Evolutionary conservation across 768 basidiomycete species (phyloP), one percentile per base, ranked within the genome.

Genomic region (Rhodotorula diobovata): DNA sequence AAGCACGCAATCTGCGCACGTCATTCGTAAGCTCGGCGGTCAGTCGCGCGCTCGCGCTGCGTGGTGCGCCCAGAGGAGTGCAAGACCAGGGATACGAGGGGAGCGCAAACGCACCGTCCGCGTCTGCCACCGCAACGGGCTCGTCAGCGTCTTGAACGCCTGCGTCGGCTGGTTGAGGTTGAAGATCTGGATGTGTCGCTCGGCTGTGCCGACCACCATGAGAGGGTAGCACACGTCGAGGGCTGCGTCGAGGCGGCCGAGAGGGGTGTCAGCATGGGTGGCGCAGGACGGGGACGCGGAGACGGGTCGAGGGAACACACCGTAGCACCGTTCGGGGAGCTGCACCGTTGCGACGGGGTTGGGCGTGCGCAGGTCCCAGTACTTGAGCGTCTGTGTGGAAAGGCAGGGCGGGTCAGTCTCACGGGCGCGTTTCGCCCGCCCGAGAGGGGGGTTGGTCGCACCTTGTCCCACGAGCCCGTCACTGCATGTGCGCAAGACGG

Each of bases 401-500:
- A 43, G 14, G 6, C 2, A 3, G 0, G 20, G 32, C 2, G 18
- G 23, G n/a, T 12, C 30, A 25, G 7, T 18, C n/a, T n/a, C 10
- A 5, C 0, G 35, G 35, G 12, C 35, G 5, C 23, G 4, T 28
- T 9, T 21, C 20, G 21, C 18, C 9, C 8, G 25, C 21, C 4
- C 7, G 48, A 4, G 14, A 1, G 21, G 41, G 30, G 9, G 28
- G 23, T 8, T 14, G 1, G 23, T 30, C 66, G 23, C 32, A 74
- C 95, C 82, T 95, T 95, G 81, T 99, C 95, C 96, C 96, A 99
- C 63, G 92, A 93, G 18, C 93, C 96, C 2, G 95, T 97, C 21
- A 88, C 91, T 30, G 50, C 18, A 94, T 83, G 6, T 2, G 20
- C 37, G 30, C 6, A 16, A 28, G 9, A 30, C 5, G 1, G 30